Base-by-base conservation (phyloP, 2,329 filamentous ascomycete species). In the Aspergillus amoenus region DNA sequence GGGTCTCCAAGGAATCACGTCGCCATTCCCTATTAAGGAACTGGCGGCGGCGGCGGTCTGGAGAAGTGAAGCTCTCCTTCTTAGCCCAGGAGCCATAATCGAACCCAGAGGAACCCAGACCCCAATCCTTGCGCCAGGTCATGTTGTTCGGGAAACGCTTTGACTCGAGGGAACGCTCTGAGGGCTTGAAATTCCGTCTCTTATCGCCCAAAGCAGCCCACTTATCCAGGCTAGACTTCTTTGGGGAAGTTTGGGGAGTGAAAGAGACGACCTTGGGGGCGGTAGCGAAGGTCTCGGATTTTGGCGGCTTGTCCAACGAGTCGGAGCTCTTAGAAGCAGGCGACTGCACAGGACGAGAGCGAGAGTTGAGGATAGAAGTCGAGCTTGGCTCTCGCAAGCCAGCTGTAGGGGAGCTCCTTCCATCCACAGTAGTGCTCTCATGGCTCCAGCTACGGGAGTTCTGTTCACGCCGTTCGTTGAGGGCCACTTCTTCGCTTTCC, bases 191-290 rank as follows among this genome's bases (percentile, higher is more conserved):
- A 57, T 85, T 90, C 59, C 92, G 87, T 55, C 93, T 85, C 67
- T 89, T 88, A 71, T 96, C 89, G 61, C 93, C 93, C 48, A 97
- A 81, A 12, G 87, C 90, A 22, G 89, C 86, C 93, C 93, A 97
- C 73, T 96, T 96, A 76, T 97, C 93, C 52, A 90, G 58, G 30
- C 68, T 69, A 7, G 69, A 69, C 27, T 69, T 69, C 60, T 74
- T 73, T 1, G 87, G 82, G 43, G 89, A 84, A n/a, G 86, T 85
- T 66, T 88, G 86, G 56, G 82, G 82, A 56, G 80, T 74, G 5
- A 77, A 71, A n/a, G 70, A 71, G 24, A 67, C 61, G 1, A 64
- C 71, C 55, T 68, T 68, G 7, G 67, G 64, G 32, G 69, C 65
- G 58, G 77, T 73, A 15, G 79, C 71, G 27, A 84, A 80, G 58